Base-by-base conservation (phyloP, 306 rosid species). In the Cucurbita maxima region DNA sequence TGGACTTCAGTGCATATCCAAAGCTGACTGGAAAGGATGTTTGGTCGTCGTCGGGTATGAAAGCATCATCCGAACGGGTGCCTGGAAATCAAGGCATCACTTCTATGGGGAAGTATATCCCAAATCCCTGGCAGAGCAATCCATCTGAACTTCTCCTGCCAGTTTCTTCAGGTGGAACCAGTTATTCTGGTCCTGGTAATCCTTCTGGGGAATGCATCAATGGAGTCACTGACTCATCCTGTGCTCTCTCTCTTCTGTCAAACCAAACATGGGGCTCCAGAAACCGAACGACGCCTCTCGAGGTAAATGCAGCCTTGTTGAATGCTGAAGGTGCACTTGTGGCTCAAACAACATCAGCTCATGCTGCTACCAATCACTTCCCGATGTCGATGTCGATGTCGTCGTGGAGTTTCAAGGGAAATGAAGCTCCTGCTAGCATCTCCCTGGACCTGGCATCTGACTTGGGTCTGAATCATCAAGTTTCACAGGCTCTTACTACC, bases 241-340 rank as follows among this genome's bases (percentile, higher is more conserved):
- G 98, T 92, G 98, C 98, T 90, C 98, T 87, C 96, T 93, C 98
- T 88, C 98, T 90, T 93, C 97, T 93, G 98, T 93, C 98, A 90
- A 90, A 81, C 81, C 89, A 93, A 83, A 61, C 96, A 74, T 90
- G 96, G 96, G 90, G 80, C 84, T 84, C 91, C 71, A 79, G 88
- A 85, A 84, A 82, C 84, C 83, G 84, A 71, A 79, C 79, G 64
- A 82, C 86, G 53, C 80, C 87, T 81, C 85, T 81, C 58, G 90
- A 81, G 80, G 77, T 81, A 77, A 87, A 81, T 25, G 77, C 34
- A 30, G 34, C 75, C 82, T 82, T 81, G 75, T 59, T 86, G 62
- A 88, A 84, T 82, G 78, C 89, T 62, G 83, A 76, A 30, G 88
- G 83, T 72, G 64, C 89, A 63, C 85, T 91, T 74, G 64, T 83